These are phyloP conservation scores for Podila epicladia DNA, from an alignment of 192 early-diverging fungal species.

Conservation along the genomic window DNA sequence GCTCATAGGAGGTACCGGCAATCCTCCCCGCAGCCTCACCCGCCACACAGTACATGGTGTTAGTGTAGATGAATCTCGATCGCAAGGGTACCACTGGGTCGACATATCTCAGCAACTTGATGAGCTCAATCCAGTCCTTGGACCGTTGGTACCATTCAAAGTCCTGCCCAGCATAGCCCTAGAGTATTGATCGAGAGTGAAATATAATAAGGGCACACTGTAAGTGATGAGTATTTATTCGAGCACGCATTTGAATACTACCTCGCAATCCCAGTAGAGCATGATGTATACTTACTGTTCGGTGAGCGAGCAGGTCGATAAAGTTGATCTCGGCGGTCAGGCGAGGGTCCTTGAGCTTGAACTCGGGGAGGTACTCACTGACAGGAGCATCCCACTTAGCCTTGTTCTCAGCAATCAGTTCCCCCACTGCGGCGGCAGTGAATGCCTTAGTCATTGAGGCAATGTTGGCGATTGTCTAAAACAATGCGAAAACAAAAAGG, in stretches of 20 bases:
- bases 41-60: constrained; percentile 7
- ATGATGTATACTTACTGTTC: constrained; percentile 17
- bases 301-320: constrained; percentile 24
- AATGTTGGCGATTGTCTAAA: constrained; percentile 20
- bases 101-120: constrained; percentile 15
- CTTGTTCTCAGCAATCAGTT: constrained; percentile 26
- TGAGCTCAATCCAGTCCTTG: constrained; percentile 14
- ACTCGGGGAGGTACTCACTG: constrained; percentile 21
- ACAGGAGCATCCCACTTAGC: constrained; percentile 19
- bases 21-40: constrained; percentile 14
- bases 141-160: constrained; percentile 11
- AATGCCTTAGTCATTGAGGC: constrained; percentile 25
- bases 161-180: constrained; percentile 14
- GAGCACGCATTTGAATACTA: constrained; percentile 8
- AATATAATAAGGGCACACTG: constrained; percentile 1
- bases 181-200: constrained; percentile 13
- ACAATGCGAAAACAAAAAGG: constrained; percentile 9
- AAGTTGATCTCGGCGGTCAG: constrained; percentile 16
- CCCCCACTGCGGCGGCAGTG: constrained; percentile 15
- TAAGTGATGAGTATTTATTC: constrained; percentile 4
- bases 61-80: constrained; percentile 14
- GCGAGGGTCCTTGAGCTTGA: constrained; percentile 17
- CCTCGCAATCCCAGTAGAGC: constrained; percentile 12
- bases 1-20: constrained; percentile 9
- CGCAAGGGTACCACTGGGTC: constrained; percentile 17